Base-by-base conservation (phyloP, 495 filamentous ascomycete species). In the Penicillium cataractarum region DNA sequence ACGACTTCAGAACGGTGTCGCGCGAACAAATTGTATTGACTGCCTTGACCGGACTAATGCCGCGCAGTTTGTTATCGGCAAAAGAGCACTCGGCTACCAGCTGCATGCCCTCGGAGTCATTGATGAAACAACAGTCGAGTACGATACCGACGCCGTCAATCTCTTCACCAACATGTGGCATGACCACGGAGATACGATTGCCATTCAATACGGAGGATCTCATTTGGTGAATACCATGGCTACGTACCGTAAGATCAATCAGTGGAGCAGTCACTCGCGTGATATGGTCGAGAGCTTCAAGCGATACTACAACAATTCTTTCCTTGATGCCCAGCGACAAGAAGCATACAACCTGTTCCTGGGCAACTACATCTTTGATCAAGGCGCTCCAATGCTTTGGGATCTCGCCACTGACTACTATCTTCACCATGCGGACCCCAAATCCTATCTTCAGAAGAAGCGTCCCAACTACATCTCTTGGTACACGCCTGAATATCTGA, bases 201-300 rank as follows among this genome's bases (percentile, higher is more conserved):
- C 95, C 24, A 90, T 97, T 32, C 95, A 99, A 70, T 99, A 99
- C 70, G 96, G 96, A 54, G 96, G 95, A 26, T 97, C 93, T 10
- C 95, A 98, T 73, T 83, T 99, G 1, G 95, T 99, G 61, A 99
- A 99, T 74, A 99, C 95, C 1, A 97, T 97, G 94, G 93, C 93
- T 60, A 98, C 96, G 2, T 99, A 99, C 73, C 88, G 95, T 54
- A 97, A 97, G 74, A 96, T 97, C 71, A 98, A 98, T 62, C 93
- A 97, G 71, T 99, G 95, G 95, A 97, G 92, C 40, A 97, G 92
- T 65, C 92, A 96, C 68, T 97, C 95, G 7, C 84, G 95, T 46
- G 95, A 99, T 73, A 99, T 99, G 95, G 92, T 99, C 10, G 95
- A 99, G 75, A 96, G 92, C 74, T 97, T 99, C 81, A 99, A 98